Percentiles rank a stretch among this genome's conserved stretches.
Evolutionary conservation across 257 asterid genomes (phyloP).

Genomic region (Schizonepeta tenuifolia): DNA sequence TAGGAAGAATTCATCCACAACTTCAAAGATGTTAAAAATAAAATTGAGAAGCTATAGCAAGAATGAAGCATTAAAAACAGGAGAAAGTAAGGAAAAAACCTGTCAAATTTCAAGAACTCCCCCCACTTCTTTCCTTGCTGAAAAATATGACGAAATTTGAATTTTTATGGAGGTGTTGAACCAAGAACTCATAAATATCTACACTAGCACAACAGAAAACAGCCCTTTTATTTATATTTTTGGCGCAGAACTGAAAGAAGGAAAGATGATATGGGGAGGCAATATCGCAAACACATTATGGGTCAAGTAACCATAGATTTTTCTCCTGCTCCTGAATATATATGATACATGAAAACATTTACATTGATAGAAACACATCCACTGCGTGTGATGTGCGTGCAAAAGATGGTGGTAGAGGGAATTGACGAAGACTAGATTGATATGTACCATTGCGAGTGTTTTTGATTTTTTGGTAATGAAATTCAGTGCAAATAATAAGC

Average conservation of each 20-base stretch:
- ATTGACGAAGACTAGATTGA: not conserved
- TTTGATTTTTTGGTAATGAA: not conserved
- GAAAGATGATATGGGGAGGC: not conserved
- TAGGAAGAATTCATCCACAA: not conserved
- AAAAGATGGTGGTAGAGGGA: not conserved
- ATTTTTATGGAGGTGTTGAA: not conserved
- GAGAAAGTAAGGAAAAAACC: not conserved
- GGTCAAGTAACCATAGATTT: not conserved
- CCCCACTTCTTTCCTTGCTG: not conserved
- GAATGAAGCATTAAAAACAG: not conserved
- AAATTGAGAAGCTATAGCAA: not conserved
- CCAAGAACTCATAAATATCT: not conserved
- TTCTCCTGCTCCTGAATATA: not conserved
- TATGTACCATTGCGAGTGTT: not conserved
- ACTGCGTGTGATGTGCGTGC: slow-evolving; percentile 16
- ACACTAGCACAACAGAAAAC: not conserved
- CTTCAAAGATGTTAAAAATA: not conserved
- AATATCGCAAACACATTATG: not conserved
- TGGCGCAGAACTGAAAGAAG: not conserved
- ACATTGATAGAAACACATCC: not conserved
- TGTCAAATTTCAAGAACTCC: not conserved
- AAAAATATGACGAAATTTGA: not conserved
- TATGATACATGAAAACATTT: not conserved
- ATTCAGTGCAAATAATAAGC: not conserved
- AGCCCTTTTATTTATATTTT: not conserved